phyloP scores from a whole-genome alignment of 2,329 filamentous ascomycete species.

The Ceratocystis colombiana region DNA sequence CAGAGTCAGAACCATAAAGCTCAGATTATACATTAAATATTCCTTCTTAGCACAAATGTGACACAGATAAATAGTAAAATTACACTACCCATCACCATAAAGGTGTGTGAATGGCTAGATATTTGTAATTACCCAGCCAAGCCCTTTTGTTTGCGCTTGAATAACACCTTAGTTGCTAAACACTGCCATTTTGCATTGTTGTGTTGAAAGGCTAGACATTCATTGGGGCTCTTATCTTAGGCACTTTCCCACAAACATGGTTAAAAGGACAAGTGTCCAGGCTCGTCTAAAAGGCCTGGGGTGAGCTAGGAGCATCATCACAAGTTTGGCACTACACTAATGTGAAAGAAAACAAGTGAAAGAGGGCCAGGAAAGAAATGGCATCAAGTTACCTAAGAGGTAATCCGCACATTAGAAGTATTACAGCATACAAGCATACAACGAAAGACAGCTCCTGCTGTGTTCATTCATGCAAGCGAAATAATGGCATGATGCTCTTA shows the following conservation, averaged over 20 bases:
- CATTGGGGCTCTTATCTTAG: not conserved
- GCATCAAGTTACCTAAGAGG: not conserved
- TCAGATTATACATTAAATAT: not conserved
- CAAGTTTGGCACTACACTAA: not conserved
- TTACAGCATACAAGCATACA: constrained; percentile 12
- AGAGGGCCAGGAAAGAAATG: not conserved
- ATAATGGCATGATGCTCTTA: constrained; percentile 11
- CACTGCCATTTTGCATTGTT: not conserved
- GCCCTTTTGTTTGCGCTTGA: too few relatives aligned
- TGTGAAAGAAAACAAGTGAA: not conserved
- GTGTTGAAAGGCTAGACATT: not conserved
- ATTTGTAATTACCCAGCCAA: too few relatives aligned
- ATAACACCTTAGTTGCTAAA: not conserved
- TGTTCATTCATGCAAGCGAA: constrained; percentile 3
- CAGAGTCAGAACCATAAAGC: not conserved
- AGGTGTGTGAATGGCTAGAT: too few relatives aligned
- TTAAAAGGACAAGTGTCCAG: not conserved
- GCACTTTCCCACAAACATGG: not conserved
- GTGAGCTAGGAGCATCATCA: not conserved
- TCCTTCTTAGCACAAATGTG: not conserved
- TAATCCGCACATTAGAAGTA: not conserved
- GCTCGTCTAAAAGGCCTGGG: not conserved
- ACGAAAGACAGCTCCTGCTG: constrained; percentile 26
- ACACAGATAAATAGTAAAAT: not conserved
- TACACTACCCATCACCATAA: not conserved